Conservation (phyloP, 768 basidiomycete genomes). For the Lactarius sanguifluus region DNA sequence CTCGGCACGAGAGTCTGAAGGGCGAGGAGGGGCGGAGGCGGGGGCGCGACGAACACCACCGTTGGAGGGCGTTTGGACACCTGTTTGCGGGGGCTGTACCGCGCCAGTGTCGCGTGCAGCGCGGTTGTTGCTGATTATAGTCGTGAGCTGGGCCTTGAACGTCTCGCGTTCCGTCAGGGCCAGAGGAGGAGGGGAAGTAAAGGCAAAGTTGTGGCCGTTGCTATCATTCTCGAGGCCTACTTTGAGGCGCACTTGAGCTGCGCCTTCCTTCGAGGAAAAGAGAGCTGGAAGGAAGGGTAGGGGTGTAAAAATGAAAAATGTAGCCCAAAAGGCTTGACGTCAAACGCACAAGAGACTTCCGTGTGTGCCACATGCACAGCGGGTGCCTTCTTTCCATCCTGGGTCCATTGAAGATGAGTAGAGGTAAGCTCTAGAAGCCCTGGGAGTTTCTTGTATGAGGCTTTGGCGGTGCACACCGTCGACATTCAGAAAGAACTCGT, state of each 20-base stretch:
- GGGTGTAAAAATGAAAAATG: conserved; percentile 2
- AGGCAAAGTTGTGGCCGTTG: conserved; percentile 79
- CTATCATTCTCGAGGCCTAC: conserved; percentile 68
- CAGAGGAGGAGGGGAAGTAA: conserved; percentile 61
- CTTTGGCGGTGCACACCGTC: conserved; percentile 52
- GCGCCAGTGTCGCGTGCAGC: conserved; percentile 29
- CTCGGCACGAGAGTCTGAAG: conserved; percentile 57
- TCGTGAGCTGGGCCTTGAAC: conserved; percentile 78
- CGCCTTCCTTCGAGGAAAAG: conserved; percentile 84
- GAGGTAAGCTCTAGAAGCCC: conserved; percentile 77
- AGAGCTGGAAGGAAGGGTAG: conserved; percentile 48
- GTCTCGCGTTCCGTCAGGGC: conserved; percentile 73
- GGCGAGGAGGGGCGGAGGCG: conserved; percentile 41
- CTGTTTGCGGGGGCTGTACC: conserved; percentile 25
- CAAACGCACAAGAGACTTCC: conserved; percentile 55
- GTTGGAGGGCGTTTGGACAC: conserved; percentile 31
- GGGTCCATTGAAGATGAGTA: conserved; percentile 75
- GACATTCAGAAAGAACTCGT: conserved; percentile 28
- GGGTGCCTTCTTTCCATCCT: conserved; percentile 64
- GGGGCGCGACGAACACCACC: conserved; percentile 31
- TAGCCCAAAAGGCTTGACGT: neutral
- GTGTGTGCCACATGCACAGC: conserved; percentile 60
- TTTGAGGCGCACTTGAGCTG: conserved; percentile 76
- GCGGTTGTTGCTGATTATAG: conserved; percentile 74
- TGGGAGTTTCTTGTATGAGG: conserved; percentile 79